Evolutionary conservation across 768 basidiomycete genomes (phyloP).

Genomic region (Ramaria rubella): DNA sequence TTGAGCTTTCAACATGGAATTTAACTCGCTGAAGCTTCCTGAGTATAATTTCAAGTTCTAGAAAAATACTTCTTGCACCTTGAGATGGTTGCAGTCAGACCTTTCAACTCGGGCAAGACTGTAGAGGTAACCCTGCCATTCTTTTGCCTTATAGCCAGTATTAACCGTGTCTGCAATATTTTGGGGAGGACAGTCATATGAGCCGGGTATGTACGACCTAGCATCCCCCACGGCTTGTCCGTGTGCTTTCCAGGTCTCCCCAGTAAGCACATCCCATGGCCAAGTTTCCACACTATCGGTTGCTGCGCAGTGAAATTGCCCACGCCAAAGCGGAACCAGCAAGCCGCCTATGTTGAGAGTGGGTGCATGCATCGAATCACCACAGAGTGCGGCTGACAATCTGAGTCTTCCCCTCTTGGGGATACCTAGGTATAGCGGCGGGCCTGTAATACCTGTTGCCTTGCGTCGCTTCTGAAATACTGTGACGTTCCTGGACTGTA

Average conservation of each 20-base stretch:
- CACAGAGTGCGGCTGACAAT: constrained; percentile 12
- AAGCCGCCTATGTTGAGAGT: constrained; percentile 34
- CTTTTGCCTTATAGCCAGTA: constrained; percentile 25
- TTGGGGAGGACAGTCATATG: constrained; percentile 36
- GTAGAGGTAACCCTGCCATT: constrained; percentile 21
- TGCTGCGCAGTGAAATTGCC: constrained; percentile 33
- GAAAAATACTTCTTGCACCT: too few species aligned
- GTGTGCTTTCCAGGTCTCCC: constrained; percentile 28
- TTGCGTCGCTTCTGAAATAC: constrained; percentile 16
- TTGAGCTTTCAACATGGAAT: too few species aligned
- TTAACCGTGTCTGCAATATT: constrained; percentile 36
- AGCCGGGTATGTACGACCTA: constrained; percentile 29
- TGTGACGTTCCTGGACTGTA: background rate
- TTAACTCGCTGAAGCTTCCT: too few species aligned
- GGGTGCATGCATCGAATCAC: constrained; percentile 35
- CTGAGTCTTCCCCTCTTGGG: background rate
- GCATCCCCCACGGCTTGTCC: constrained; percentile 22
- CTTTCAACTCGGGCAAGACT: constrained; percentile 31
- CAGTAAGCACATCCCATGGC: constrained; percentile 27
- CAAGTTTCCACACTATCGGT: constrained; percentile 22
- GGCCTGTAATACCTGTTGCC: constrained; percentile 30
- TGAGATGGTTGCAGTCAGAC: too few species aligned
- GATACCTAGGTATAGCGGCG: constrained; percentile 32
- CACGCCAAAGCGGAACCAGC: constrained; percentile 26
- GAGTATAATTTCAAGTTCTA: too few species aligned